phyloP scores from a whole-genome alignment of 352 stramenopile genomes.

The Thalassiosira exigua region DNA sequence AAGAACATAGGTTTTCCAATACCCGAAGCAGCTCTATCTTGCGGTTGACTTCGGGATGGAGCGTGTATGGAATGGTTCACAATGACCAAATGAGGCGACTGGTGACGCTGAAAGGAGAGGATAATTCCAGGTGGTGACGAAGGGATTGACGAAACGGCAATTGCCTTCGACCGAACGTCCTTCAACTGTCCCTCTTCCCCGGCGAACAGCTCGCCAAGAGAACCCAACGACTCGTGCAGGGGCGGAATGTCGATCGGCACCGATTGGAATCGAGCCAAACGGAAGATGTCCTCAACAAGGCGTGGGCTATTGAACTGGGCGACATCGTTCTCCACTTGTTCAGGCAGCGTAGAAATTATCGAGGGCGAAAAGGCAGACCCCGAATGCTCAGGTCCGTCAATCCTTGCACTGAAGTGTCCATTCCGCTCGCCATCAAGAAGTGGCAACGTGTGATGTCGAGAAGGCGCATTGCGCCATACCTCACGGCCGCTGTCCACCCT shows the following conservation, averaged over 20 bases:
- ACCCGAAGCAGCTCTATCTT: neutral
- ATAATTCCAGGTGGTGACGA: conserved; percentile 58
- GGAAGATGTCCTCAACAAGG: neutral
- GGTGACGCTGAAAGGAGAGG: conserved; percentile 25
- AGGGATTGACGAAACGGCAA: conserved; percentile 47
- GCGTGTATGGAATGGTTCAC: conserved; percentile 42
- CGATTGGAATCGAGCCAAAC: conserved; percentile 48
- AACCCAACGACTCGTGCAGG: conserved; percentile 40
- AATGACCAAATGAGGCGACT: conserved; percentile 8
- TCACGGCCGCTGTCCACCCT: conserved; percentile 48
- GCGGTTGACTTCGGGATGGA: neutral
- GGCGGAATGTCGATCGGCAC: conserved; percentile 41
- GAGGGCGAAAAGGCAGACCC: neutral
- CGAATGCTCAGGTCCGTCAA: neutral
- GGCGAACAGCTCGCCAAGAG: conserved; percentile 20
- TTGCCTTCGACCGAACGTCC: conserved; percentile 14
- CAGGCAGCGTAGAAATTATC: too few relatives aligned
- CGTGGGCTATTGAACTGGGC: too few relatives aligned
- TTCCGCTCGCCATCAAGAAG: conserved; percentile 2
- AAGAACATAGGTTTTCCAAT: conserved; percentile 8
- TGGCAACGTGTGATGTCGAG: neutral
- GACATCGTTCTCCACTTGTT: too few relatives aligned
- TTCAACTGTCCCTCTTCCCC: neutral
- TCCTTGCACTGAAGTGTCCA: neutral
- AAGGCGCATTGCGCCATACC: conserved; percentile 3